These are phyloP conservation scores for Colletotrichum coccodes DNA, from an alignment of 2,329 filamentous ascomycete species.

Conservation along the genomic window DNA sequence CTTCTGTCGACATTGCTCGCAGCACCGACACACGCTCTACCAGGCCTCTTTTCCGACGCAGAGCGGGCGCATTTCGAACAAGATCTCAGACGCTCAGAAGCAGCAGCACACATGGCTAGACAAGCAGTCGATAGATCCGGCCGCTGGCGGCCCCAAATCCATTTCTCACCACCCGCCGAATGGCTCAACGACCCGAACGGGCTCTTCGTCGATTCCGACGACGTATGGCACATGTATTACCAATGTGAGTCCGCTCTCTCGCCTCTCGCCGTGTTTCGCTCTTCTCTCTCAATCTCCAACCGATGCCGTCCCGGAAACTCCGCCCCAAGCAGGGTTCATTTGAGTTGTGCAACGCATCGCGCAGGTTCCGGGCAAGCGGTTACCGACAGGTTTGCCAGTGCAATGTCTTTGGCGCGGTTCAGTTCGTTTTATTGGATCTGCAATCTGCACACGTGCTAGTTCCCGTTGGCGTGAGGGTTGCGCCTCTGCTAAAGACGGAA, in stretches of 20 bases:
- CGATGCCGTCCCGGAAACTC: background rate
- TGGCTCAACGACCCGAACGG: constrained; percentile 75
- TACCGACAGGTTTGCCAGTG: constrained; percentile 32
- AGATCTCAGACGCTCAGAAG: constrained; percentile 23
- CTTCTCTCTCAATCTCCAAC: background rate
- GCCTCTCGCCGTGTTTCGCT: background rate
- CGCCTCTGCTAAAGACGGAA: constrained; percentile 20
- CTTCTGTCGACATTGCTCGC: constrained; percentile 27
- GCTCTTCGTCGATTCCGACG: constrained; percentile 66
- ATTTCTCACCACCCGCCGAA: constrained; percentile 63
- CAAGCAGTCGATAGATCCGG: constrained; percentile 33
- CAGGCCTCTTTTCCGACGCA: constrained; percentile 5
- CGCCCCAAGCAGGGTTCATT: background rate
- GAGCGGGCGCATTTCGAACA: background rate
- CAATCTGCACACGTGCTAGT: constrained; percentile 32
- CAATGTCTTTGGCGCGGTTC: constrained; percentile 39
- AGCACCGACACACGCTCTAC: constrained; percentile 13
- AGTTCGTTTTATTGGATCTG: constrained; percentile 30
- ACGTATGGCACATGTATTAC: constrained; percentile 73
- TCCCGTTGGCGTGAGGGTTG: constrained; percentile 22
- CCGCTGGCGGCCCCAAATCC: constrained; percentile 60
- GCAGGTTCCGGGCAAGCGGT: constrained; percentile 9
- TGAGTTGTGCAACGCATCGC: constrained; percentile 20
- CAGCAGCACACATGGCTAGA: constrained; percentile 12
- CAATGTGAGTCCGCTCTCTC: constrained; percentile 55